Evolutionary conservation across 352 stramenopile genomes (phyloP), one percentile per base, ranked within the genome.

Genomic region (Phytophthora meadii): DNA sequence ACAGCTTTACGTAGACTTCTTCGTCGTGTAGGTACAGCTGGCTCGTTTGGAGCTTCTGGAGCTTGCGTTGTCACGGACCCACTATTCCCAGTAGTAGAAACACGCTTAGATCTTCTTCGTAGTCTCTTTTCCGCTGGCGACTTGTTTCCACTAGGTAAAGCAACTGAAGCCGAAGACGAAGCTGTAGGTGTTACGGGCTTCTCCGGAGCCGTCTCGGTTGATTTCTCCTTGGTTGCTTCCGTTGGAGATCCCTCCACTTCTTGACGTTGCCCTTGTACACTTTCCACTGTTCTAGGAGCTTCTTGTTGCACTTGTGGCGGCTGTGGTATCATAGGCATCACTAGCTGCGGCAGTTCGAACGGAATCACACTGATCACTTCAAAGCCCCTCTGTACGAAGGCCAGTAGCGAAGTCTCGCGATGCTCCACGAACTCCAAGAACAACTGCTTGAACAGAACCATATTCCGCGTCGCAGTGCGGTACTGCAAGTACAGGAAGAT

Each of bases 281-380:
- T 2, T 19, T 60, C 53, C 24, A 17, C 28, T 24, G 39, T 12
- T 0, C 32, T 11, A 30, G 44, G 25, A 19, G 37, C 42, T 19
- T 53, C 41, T 25, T 52, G 22, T 24, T 42, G 37, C 15, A 42
- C 19, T 44, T 1, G 27, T 32, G 17, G 28, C 36, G 50, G 36
- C 22, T 1, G 22, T 22, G 22, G 22, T 22, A 22, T 22, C 22
- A 22, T 22, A 22, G 22, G 22, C 22, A 22, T 2, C 2, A 2
- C 22, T 22, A 22, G 22, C 2, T 22, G 22, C 22, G 1, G 22
- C 22, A 79, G 61, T 10, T 69, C 54, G 40, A 62, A 78, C 0
- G 61, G 77, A 30, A 86, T 73, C 10, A 86, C 71, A 56, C 62
- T 77, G 22, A 86, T 79, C 11, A 74, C 74, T 25, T 64, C 30